Evolutionary conservation across 257 asterid species (phyloP).

Genomic region (Primulina eburnea): DNA sequence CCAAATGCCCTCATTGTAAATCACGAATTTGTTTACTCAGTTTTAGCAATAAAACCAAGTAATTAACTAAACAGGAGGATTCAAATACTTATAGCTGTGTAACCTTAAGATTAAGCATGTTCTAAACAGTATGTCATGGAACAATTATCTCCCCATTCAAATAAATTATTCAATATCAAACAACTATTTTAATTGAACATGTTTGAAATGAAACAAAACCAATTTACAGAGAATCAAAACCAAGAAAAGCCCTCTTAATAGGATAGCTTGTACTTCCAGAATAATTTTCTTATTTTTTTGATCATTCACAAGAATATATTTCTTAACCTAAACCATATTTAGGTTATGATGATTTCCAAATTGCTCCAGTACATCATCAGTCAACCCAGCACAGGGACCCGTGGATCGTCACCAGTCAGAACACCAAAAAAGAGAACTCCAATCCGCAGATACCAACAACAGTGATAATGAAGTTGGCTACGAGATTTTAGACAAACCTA

Average conservation of each 20-base stretch:
- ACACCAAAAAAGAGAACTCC: slow-evolving; percentile 1
- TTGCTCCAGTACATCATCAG: background rate
- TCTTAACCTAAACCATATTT: background rate
- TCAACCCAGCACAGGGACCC: background rate
- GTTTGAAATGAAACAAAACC: background rate
- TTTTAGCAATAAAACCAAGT: slow-evolving; percentile 14
- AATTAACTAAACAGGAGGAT: background rate
- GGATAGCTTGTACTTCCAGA: slow-evolving; percentile 18
- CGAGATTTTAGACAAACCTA: too few relatives aligned
- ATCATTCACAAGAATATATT: background rate
- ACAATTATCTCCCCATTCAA: slow-evolving; percentile 3
- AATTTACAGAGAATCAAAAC: background rate
- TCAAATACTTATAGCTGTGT: background rate
- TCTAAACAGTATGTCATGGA: background rate
- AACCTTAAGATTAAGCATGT: background rate
- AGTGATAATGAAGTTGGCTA: background rate
- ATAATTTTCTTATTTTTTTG: background rate
- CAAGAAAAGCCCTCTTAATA: slow-evolving; percentile 2
- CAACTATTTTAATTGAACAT: background rate
- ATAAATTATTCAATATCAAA: background rate
- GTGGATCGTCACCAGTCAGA: slow-evolving; percentile 9
- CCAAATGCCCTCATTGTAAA: slow-evolving; percentile 7
- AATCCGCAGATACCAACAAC: background rate
- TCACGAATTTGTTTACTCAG: slow-evolving; percentile 10
- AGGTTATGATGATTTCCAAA: background rate